Conservation (phyloP, 2,329 filamentous ascomycete species). For the Bretziella fagacearum region DNA sequence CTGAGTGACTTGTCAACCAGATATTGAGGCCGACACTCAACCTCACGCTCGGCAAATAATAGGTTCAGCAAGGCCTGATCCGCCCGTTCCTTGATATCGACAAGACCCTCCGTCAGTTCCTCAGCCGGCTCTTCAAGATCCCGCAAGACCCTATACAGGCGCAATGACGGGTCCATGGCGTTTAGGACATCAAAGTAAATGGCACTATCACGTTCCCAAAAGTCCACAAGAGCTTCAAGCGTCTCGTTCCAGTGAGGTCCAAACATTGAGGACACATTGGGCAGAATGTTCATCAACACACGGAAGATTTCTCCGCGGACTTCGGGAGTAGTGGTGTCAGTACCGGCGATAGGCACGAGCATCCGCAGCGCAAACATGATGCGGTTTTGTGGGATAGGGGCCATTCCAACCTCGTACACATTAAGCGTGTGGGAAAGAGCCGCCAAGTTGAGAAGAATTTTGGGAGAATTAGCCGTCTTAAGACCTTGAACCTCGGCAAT, state of each 20-base stretch:
- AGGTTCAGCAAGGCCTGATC: constrained; percentile 9
- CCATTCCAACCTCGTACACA: constrained; percentile 33
- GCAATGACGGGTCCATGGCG: constrained; percentile 50
- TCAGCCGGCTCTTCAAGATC: constrained; percentile 61
- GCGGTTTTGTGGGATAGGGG: constrained; percentile 48
- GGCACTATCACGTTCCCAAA: neutral
- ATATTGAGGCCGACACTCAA: neutral
- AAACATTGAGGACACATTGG: constrained; percentile 64
- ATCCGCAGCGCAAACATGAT: constrained; percentile 71
- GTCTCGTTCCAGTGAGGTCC: constrained; percentile 68
- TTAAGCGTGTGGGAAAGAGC: constrained; percentile 22
- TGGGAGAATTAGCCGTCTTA: constrained; percentile 18
- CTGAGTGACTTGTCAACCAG: neutral
- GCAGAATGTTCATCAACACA: constrained; percentile 34
- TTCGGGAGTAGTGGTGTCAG: neutral
- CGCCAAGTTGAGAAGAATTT: neutral
- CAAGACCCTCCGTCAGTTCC: constrained; percentile 61
- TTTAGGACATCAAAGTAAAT: neutral
- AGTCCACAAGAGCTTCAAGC: constrained; percentile 29
- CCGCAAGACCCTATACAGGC: constrained; percentile 48
- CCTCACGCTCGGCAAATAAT: neutral
- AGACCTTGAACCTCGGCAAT: constrained; percentile 43
- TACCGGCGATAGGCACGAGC: constrained; percentile 29
- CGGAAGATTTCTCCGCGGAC: constrained; percentile 34
- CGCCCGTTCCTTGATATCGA: constrained; percentile 28